Evolutionary conservation across 1,284 basidiomycete genomes (phyloP).

Genomic region (Pseudozyma pruni): DNA sequence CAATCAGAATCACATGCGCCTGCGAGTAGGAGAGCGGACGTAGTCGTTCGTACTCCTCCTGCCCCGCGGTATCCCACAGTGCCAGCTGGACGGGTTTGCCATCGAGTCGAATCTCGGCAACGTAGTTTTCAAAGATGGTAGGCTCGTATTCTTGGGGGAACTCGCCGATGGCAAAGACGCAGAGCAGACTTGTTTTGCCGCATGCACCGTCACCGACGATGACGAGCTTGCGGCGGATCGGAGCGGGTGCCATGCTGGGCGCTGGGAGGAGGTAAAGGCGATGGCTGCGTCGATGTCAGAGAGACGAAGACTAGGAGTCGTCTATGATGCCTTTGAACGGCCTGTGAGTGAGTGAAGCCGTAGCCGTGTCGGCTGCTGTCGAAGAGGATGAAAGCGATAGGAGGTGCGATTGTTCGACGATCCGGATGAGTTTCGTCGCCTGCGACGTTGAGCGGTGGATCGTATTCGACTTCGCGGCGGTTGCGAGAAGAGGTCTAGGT

Average conservation of each 20-base stretch:
- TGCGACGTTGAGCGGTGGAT: no score
- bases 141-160: slow-evolving; percentile 91
- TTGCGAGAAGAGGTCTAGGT: no score
- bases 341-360: no score
- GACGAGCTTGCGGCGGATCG: slow-evolving; percentile 88
- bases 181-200: slow-evolving; percentile 60
- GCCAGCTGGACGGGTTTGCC: slow-evolving; percentile 96
- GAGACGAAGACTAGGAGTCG: no score
- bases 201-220: slow-evolving; percentile 77
- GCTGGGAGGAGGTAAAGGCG: neutral
- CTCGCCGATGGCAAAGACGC: slow-evolving; percentile 88
- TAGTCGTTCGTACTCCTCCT: slow-evolving; percentile 94
- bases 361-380: no score
- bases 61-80: slow-evolving; percentile 95
- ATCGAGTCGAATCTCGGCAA: slow-evolving; percentile 95
- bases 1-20: slow-evolving; percentile 97
- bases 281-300: no score
- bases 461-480: no score
- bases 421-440: no score
- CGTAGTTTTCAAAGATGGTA: slow-evolving; percentile 93
- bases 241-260: slow-evolving; percentile 35
- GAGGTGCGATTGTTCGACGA: no score
- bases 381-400: no score
- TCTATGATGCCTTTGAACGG: no score
- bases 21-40: slow-evolving; percentile 96